These are phyloP conservation scores for Corylus heterophylla DNA, from an alignment of 306 rosid genomes.

Conservation along the genomic window DNA sequence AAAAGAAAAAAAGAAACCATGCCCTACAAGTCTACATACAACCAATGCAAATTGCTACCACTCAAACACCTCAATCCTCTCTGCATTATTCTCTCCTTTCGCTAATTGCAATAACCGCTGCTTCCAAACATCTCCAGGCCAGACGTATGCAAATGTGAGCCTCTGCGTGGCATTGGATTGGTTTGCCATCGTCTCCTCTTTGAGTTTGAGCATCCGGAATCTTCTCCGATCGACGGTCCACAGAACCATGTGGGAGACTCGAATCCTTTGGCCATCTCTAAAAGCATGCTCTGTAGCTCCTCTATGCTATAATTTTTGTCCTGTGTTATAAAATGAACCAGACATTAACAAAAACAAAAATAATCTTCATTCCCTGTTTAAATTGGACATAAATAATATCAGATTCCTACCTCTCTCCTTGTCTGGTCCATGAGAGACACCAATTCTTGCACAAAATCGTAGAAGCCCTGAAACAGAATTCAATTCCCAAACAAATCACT, in stretches of 20 bases:
- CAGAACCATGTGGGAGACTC: conserved; percentile 33
- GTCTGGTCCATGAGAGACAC: conserved; percentile 62
- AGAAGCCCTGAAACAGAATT: conserved; percentile 48
- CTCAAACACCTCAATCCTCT: too few species aligned
- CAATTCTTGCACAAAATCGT: conserved; percentile 76
- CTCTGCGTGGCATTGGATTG: background rate
- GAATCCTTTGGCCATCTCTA: conserved; percentile 68
- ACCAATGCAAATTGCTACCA: background rate
- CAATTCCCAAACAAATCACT: background rate
- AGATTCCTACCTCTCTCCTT: conserved; percentile 60
- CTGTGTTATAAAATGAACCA: conserved; percentile 22
- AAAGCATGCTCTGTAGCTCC: conserved; percentile 63
- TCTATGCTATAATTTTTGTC: conserved; percentile 46
- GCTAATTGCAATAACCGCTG: conserved; percentile 23
- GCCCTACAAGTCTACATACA: background rate
- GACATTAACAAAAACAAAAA: background rate
- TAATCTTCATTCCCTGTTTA: too few species aligned
- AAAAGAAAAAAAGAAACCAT: background rate
- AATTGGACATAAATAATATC: background rate
- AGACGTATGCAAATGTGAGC: conserved; percentile 28
- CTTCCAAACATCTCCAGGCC: conserved; percentile 23
- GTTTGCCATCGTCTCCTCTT: conserved; percentile 45
- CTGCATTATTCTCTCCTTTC: background rate
- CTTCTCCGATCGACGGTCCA: conserved; percentile 32
- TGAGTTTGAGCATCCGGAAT: conserved; percentile 34